Evolutionary conservation across 345 rosid genomes (phyloP).

Genomic region (Eucalyptus cloeziana): DNA sequence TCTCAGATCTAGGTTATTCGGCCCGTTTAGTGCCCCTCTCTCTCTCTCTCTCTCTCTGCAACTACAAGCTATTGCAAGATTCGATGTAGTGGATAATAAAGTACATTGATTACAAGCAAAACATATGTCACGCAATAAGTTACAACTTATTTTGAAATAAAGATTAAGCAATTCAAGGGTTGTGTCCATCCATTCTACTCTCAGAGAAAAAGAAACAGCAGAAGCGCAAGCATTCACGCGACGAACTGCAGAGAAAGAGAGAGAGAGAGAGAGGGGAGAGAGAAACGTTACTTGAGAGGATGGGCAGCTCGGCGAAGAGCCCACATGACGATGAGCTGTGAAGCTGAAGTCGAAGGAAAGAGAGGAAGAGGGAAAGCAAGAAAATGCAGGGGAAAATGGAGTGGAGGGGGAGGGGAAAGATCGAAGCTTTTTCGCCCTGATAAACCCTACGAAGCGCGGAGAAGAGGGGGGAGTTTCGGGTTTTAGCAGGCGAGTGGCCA

Average conservation of each 20-base stretch:
- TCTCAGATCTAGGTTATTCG: no score
- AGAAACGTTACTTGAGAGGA: constrained; percentile 21
- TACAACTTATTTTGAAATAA: not conserved
- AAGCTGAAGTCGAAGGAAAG: not conserved
- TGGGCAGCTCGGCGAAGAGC: constrained; percentile 42
- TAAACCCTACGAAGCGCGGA: not conserved
- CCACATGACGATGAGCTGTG: constrained; percentile 23
- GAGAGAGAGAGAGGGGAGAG: not conserved
- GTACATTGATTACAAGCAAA: not conserved
- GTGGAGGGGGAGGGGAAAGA: not conserved
- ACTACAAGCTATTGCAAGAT: not conserved
- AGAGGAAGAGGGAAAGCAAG: not conserved
- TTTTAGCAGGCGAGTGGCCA: not conserved
- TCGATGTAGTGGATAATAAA: not conserved
- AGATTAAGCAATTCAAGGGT: not conserved
- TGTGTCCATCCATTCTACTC: not conserved
- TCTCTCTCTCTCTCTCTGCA: no score
- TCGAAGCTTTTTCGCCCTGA: not conserved
- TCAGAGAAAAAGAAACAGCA: not conserved
- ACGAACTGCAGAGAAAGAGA: not conserved
- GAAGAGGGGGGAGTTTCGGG: not conserved
- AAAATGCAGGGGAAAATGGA: not conserved
- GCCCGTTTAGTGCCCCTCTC: not conserved
- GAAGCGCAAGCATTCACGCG: not conserved
- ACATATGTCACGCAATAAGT: not conserved